These are phyloP conservation scores for Saccharomycopsis hybrid DNA, from an alignment of 1,139 yeast species.

Conservation along the genomic window DNA sequence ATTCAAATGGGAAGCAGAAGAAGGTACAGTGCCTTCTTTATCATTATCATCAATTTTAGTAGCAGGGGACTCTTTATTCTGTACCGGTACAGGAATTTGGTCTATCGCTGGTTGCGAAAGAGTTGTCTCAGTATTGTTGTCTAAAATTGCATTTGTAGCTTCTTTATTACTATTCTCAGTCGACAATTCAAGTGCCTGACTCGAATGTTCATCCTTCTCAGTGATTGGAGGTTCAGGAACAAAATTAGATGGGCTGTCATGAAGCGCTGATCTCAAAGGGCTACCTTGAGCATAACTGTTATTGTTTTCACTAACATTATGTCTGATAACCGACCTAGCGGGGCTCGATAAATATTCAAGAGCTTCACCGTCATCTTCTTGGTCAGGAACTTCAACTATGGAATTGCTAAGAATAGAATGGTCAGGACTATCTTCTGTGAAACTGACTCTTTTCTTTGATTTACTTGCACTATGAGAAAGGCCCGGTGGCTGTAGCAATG, in stretches of 20 bases:
- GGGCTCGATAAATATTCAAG: not conserved
- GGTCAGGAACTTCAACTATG: slow-evolving; percentile 9
- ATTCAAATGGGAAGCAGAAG: too few relatives aligned
- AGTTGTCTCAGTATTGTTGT: too few relatives aligned
- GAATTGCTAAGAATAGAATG: slow-evolving; percentile 2
- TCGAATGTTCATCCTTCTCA: not conserved
- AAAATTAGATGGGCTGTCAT: not conserved
- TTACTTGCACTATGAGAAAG: too few relatives aligned
- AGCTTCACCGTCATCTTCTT: slow-evolving; percentile 2
- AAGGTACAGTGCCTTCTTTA: too few relatives aligned
- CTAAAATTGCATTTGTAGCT: too few relatives aligned
- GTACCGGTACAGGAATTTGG: too few relatives aligned
- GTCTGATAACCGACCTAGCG: not conserved
- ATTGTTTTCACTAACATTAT: too few relatives aligned
- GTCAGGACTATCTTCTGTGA: slow-evolving; percentile 19
- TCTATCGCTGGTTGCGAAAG: too few relatives aligned
- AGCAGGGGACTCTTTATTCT: too few relatives aligned
- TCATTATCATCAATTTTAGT: too few relatives aligned
- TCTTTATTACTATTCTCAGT: too few relatives aligned
- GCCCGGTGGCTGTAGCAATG: slow-evolving; percentile 8
- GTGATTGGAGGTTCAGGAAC: not conserved
- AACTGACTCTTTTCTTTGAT: slow-evolving; percentile 20
- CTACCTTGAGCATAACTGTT: slow-evolving; percentile 1
- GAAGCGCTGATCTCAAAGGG: not conserved
- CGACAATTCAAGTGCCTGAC: not conserved